These are phyloP conservation scores for Didymella lethalis DNA, from an alignment of 2,329 filamentous ascomycete species.

Conservation along the genomic window DNA sequence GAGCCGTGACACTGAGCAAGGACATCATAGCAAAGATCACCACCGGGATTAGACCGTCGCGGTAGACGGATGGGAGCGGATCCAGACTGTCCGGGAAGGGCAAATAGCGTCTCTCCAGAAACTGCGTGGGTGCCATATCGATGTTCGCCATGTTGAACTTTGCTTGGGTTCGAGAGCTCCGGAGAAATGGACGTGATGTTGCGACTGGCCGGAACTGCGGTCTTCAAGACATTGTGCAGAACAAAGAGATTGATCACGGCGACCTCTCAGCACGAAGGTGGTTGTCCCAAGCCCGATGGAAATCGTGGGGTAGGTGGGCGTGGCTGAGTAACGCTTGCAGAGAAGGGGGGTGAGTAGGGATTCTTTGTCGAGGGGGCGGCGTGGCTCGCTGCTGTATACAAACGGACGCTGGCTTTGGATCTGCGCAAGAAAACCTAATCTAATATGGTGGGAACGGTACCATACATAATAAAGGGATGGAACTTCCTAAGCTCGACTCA, in stretches of 20 bases:
- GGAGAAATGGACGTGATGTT: neutral
- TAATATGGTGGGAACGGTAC: conserved; percentile 7
- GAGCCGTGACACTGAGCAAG: conserved; percentile 53
- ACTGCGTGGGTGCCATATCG: conserved; percentile 18
- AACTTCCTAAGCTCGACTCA: conserved; percentile 20
- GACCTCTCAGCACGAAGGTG: conserved; percentile 2
- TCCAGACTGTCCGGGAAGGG: conserved; percentile 44
- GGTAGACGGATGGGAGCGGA: conserved; percentile 39
- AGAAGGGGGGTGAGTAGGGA: neutral
- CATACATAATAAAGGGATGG: conserved; percentile 24
- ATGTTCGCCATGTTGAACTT: conserved; percentile 22
- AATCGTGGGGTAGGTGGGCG: conserved; percentile 10
- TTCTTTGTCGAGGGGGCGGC: conserved; percentile 16
- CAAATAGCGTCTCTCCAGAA: conserved; percentile 29
- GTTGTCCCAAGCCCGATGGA: conserved; percentile 13
- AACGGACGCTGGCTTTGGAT: conserved; percentile 8
- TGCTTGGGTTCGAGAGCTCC: neutral
- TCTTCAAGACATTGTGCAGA: conserved; percentile 30
- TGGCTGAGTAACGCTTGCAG: neutral
- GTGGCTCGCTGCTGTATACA: conserved; percentile 22
- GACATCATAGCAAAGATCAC: conserved; percentile 58
- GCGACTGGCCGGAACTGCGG: conserved; percentile 12
- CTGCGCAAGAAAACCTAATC: neutral
- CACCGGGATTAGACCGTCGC: conserved; percentile 57
- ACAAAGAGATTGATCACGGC: conserved; percentile 16